phyloP scores from a whole-genome alignment of 2,329 filamentous ascomycete genomes.

The Colletotrichum acutatum region DNA sequence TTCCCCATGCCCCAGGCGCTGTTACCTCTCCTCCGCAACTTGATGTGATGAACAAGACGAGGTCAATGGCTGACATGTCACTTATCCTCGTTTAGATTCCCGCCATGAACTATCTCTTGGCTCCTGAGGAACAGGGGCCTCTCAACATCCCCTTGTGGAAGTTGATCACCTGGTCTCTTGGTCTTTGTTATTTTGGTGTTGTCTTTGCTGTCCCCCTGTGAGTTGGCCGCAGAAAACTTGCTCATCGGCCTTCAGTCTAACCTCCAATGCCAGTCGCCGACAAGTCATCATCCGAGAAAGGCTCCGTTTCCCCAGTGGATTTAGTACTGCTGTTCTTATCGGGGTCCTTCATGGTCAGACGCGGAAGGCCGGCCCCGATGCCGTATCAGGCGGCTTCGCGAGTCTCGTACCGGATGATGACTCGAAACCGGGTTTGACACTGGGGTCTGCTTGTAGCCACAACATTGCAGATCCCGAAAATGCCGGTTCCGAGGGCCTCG shows the following conservation, averaged over 20 bases:
- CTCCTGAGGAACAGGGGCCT: slow-evolving; percentile 81
- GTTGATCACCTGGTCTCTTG: slow-evolving; percentile 89
- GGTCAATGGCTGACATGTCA: background rate
- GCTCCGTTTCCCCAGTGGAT: slow-evolving; percentile 93
- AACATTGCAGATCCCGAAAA: slow-evolving; percentile 13
- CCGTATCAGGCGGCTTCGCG: slow-evolving; percentile 53
- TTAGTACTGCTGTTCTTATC: slow-evolving; percentile 94
- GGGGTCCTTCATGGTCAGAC: slow-evolving; percentile 81
- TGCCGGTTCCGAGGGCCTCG: background rate
- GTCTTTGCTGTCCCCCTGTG: slow-evolving; percentile 92
- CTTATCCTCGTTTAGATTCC: slow-evolving; percentile 68
- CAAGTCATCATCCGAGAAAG: slow-evolving; percentile 95
- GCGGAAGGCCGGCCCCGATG: slow-evolving; percentile 36
- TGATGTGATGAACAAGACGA: background rate
- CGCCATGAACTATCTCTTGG: slow-evolving; percentile 87
- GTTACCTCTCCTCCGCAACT: slow-evolving; percentile 6
- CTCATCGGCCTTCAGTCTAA: background rate
- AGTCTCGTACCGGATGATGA: slow-evolving; percentile 49
- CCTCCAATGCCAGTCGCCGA: slow-evolving; percentile 62
- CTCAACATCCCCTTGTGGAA: slow-evolving; percentile 78
- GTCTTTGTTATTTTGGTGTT: slow-evolving; percentile 95
- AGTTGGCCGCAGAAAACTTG: slow-evolving; percentile 38
- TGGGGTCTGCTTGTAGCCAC: background rate
- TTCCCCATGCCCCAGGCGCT: slow-evolving; percentile 29
- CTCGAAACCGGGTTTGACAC: background rate